A percentile compares a stretch with the other conserved stretches of the same genome.
phyloP scores from a whole-genome alignment of 148 eudicot species.

The Vaccinium myrtillus region DNA sequence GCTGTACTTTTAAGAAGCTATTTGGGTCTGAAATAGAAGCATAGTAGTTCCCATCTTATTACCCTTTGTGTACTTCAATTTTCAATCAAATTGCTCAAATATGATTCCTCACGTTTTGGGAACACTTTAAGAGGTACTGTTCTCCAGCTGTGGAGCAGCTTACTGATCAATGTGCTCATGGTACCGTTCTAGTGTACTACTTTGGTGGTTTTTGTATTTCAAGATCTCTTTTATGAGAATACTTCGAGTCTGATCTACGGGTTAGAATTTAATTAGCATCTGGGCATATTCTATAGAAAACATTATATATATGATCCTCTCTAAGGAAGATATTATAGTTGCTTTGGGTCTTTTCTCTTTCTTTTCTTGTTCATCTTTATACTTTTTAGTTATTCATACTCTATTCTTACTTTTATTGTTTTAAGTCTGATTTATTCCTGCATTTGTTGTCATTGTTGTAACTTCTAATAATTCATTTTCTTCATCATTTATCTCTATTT shows the following conservation, averaged over 20 bases:
- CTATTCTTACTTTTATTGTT: neutral
- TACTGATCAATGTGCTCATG: neutral
- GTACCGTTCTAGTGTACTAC: neutral
- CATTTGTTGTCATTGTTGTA: neutral
- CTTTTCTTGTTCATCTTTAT: neutral
- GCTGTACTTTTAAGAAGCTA: neutral
- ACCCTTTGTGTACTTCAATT: neutral
- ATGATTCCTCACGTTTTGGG: neutral
- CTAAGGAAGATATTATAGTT: neutral
- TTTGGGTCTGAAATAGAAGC: neutral
- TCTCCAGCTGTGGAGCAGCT: neutral
- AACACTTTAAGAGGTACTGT: neutral
- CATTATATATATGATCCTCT: neutral
- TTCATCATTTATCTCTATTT: constrained; percentile 1
- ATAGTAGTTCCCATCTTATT: neutral
- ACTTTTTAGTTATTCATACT: neutral
- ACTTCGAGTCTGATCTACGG: neutral
- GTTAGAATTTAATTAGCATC: neutral
- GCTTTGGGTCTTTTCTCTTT: neutral
- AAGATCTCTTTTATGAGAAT: neutral
- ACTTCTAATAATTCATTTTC: neutral
- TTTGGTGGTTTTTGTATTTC: neutral
- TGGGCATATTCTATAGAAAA: neutral
- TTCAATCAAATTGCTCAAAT: neutral
- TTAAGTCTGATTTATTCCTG: neutral